A percentile compares a stretch with the other conserved stretches of the same genome.
Conservation (phyloP, 2,329 filamentous ascomycete species). For the Colletotrichum spaethianum region DNA sequence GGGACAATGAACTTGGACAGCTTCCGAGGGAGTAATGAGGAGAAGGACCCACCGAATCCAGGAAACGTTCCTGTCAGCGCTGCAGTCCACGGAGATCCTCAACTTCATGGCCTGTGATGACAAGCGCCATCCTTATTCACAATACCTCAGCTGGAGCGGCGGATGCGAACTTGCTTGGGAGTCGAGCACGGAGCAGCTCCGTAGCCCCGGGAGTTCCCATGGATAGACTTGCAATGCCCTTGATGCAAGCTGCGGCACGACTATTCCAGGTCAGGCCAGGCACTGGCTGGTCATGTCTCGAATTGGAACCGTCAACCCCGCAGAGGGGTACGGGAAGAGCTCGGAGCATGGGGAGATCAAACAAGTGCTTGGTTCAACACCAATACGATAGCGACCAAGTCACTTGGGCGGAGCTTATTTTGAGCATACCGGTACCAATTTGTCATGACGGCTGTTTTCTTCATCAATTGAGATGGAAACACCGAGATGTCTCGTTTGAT, state of each 20-base stretch:
- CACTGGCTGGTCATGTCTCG: conserved; percentile 26
- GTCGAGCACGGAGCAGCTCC: background rate
- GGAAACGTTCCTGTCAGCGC: conserved; percentile 37
- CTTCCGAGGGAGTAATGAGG: conserved; percentile 6
- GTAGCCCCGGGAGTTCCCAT: background rate
- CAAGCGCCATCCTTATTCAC: conserved; percentile 23
- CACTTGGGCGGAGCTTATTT: background rate
- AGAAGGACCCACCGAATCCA: conserved; percentile 12
- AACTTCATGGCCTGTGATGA: background rate
- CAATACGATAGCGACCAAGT: background rate
- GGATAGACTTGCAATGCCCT: background rate
- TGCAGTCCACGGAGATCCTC: conserved; percentile 29
- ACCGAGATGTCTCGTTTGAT: background rate
- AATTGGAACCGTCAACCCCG: conserved; percentile 30
- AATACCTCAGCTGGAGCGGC: background rate
- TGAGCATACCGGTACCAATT: conserved; percentile 7
- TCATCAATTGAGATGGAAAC: background rate
- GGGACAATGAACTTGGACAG: conserved; percentile 11
- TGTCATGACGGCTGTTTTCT: conserved; percentile 12
- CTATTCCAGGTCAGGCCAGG: conserved; percentile 8
- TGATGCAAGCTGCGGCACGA: background rate
- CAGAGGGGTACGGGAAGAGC: conserved; percentile 11
- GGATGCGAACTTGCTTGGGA: conserved; percentile 1
- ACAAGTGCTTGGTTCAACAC: conserved; percentile 11
- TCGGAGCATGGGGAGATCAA: conserved; percentile 24